Conservation (phyloP, 2,329 filamentous ascomycete species). For the Cordyceps militaris region DNA sequence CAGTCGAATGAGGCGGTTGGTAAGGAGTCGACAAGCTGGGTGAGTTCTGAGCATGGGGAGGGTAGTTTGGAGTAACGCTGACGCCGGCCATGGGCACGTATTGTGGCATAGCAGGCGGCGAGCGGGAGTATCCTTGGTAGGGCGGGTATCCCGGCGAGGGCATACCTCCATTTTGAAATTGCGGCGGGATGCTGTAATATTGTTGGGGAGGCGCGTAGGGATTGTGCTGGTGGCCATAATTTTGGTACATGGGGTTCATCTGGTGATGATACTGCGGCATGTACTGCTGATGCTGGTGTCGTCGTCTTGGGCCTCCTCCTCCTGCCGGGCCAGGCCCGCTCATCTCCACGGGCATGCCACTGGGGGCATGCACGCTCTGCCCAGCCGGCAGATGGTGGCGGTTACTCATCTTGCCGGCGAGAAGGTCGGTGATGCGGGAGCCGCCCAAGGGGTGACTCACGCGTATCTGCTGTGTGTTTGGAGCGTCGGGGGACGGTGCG, state of each 20-base stretch:
- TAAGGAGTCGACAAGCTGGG: slow-evolving; percentile 51
- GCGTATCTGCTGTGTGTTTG: slow-evolving; percentile 4
- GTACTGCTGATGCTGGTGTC: slow-evolving; percentile 28
- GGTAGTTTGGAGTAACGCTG: slow-evolving; percentile 39
- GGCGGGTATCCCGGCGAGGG: slow-evolving; percentile 40
- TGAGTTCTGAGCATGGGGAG: slow-evolving; percentile 42
- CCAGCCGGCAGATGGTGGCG: slow-evolving; percentile 74
- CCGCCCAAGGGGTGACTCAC: slow-evolving; percentile 9
- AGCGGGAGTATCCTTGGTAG: slow-evolving; percentile 43
- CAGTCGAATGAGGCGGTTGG: slow-evolving; percentile 42
- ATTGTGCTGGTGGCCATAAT: slow-evolving; percentile 41
- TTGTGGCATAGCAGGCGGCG: slow-evolving; percentile 46
- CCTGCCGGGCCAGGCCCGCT: slow-evolving; percentile 23
- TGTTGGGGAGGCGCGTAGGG: slow-evolving; percentile 38
- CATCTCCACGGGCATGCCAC: slow-evolving; percentile 29
- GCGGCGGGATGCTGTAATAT: slow-evolving; percentile 50
- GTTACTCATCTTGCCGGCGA: slow-evolving; percentile 70
- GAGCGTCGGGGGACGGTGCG: background rate
- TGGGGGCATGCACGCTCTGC: slow-evolving; percentile 50
- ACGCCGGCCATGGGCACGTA: slow-evolving; percentile 47
- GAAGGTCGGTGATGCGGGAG: slow-evolving; percentile 27
- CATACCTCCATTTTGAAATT: slow-evolving; percentile 48
- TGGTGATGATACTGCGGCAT: slow-evolving; percentile 32
- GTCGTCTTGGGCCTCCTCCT: slow-evolving; percentile 28
- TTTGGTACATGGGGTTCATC: slow-evolving; percentile 42